These are phyloP conservation scores for Rhynchospora tenuis DNA, from an alignment of 176 grass and related monocot species.

Conservation along the genomic window DNA sequence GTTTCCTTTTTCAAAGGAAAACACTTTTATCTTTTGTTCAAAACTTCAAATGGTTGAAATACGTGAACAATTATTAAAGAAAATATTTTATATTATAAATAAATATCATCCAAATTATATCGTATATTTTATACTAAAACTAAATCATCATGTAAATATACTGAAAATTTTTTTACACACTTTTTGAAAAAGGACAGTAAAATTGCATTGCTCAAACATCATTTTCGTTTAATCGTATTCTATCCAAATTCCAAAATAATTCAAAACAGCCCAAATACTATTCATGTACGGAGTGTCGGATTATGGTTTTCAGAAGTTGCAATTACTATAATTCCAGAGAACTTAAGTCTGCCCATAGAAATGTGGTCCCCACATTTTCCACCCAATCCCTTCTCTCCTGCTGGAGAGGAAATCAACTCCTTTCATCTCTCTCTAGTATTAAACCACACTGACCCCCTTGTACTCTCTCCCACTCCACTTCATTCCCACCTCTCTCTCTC, in stretches of 20 bases:
- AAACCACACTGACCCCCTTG: slow-evolving; percentile 35
- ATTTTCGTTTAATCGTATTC: not conserved
- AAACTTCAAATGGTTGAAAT: too few species aligned
- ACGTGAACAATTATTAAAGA: too few species aligned
- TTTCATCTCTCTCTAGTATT: slow-evolving; percentile 21
- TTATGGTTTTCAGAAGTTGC: not conserved
- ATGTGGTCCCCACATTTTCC: slow-evolving; percentile 11
- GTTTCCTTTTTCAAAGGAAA: too few species aligned
- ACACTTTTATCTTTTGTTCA: too few species aligned
- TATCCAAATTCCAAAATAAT: not conserved
- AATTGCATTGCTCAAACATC: too few species aligned
- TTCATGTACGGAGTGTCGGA: not conserved
- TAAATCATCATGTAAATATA: too few species aligned
- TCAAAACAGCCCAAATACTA: not conserved
- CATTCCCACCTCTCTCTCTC: slow-evolving; percentile 19
- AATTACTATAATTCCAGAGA: slow-evolving; percentile 14
- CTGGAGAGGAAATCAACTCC: not conserved
- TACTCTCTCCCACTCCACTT: slow-evolving; percentile 32
- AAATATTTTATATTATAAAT: too few species aligned
- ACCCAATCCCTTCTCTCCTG: slow-evolving; percentile 13
- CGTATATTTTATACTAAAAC: too few species aligned
- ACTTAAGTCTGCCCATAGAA: not conserved
- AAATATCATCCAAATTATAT: too few species aligned
- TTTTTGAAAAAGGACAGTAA: too few species aligned
- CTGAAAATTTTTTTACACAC: too few species aligned